phyloP scores from a whole-genome alignment of 2,329 filamentous ascomycete genomes.

The Aurifilum marmelostoma region DNA sequence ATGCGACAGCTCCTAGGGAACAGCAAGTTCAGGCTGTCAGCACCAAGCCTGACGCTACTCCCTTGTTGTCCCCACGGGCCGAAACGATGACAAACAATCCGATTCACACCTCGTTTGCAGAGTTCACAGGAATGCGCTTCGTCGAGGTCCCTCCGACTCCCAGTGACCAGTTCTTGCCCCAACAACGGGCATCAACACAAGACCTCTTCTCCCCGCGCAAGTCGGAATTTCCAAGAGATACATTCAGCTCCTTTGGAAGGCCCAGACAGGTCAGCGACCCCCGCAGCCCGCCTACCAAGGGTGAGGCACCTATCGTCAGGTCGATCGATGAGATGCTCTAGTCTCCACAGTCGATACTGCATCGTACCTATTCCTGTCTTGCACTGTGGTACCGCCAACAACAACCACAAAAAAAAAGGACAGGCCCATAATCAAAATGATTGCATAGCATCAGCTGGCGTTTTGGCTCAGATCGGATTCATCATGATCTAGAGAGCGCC shows the following conservation, averaged over 20 bases:
- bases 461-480: constrained; percentile 13
- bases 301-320: constrained; percentile 73
- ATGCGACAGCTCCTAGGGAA: constrained; percentile 33
- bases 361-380: background rate
- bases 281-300: constrained; percentile 73
- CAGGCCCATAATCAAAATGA: constrained; percentile 18
- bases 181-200: constrained; percentile 10
- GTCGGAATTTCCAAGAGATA: constrained; percentile 57
- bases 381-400: constrained; percentile 10
- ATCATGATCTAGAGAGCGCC: background rate
- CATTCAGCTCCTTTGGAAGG: constrained; percentile 55
- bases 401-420: constrained; percentile 12
- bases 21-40: constrained; percentile 43
- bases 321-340: constrained; percentile 80
- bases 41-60: constrained; percentile 50
- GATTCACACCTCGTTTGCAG: constrained; percentile 53
- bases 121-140: constrained; percentile 54
- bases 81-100: constrained; percentile 75
- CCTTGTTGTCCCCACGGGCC: constrained; percentile 71
- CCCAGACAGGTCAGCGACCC: constrained; percentile 64
- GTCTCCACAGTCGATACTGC: constrained; percentile 28
- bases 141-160: constrained; percentile 57
- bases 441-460: constrained; percentile 23
- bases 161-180: constrained; percentile 51
- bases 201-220: constrained; percentile 48